A percentile compares a stretch with the other conserved stretches of the same genome.
Evolutionary conservation across 2,329 filamentous ascomycete genomes (phyloP).

Genomic region (Helicocarpus griseus): DNA sequence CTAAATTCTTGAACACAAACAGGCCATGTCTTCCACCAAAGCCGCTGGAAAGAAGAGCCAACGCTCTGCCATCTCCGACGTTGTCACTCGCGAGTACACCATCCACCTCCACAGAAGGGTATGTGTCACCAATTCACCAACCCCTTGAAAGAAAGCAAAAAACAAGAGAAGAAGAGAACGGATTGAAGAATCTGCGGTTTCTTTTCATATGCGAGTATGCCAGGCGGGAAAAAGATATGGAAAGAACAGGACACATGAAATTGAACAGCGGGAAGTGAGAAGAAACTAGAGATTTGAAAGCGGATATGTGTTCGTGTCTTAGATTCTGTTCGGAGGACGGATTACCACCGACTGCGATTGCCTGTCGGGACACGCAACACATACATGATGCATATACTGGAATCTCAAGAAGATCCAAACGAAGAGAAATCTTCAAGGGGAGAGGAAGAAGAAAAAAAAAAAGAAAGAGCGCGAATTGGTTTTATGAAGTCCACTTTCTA

Average conservation of each 20-base stretch:
- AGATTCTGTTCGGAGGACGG: not conserved
- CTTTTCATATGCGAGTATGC: not conserved
- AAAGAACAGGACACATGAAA: not conserved
- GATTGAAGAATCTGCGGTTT: not conserved
- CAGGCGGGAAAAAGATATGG: not conserved
- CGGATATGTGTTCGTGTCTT: slow-evolving; percentile 3
- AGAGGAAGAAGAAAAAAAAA: slow-evolving; percentile 17
- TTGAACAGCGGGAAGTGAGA: not conserved
- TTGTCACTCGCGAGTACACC: slow-evolving; percentile 99
- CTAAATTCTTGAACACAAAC: not conserved
- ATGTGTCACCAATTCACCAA: slow-evolving; percentile 42
- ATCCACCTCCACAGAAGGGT: slow-evolving; percentile 99
- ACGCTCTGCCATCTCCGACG: slow-evolving; percentile 96
- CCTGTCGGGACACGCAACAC: not conserved
- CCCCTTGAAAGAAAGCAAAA: slow-evolving; percentile 7
- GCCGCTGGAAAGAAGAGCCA: slow-evolving; percentile 57
- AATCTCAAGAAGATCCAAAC: not conserved
- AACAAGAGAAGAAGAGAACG: slow-evolving; percentile 5
- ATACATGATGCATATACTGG: slow-evolving; percentile 1
- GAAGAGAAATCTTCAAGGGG: slow-evolving; percentile 5
- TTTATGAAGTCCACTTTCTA: slow-evolving; percentile 62
- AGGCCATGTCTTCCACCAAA: slow-evolving; percentile 53
- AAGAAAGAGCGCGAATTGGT: slow-evolving; percentile 44
- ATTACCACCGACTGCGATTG: too few species aligned
- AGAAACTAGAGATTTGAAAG: not conserved